Evolutionary conservation across 2,329 filamentous ascomycete genomes (phyloP).

Genomic region (Mycosphaerella sp.): DNA sequence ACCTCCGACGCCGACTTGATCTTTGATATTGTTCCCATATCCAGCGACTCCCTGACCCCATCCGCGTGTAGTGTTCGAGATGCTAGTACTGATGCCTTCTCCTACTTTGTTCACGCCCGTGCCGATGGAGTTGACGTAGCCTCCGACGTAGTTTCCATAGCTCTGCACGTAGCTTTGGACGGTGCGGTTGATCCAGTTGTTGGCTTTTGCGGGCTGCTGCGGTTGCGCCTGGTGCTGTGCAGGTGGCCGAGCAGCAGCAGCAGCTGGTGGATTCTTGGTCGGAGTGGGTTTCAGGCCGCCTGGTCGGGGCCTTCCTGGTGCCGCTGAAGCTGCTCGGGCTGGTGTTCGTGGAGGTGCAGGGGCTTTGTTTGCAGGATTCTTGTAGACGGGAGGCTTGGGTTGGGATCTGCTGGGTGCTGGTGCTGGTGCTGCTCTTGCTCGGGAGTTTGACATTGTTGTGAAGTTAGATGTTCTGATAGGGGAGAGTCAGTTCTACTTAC

Average conservation of each 20-base stretch:
- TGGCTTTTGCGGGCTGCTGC: constrained; percentile 18
- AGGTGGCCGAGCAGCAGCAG: constrained; percentile 1
- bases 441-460: constrained; percentile 3
- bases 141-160: constrained; percentile 41
- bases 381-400: constrained; percentile 12
- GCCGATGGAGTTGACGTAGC: constrained; percentile 40
- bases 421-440: constrained; percentile 13
- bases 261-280: constrained; percentile 12
- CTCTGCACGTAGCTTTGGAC: constrained; percentile 41
- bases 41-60: constrained; percentile 46
- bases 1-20: constrained; percentile 42
- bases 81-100: constrained; percentile 39
- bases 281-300: constrained; percentile 11
- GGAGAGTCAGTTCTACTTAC: not conserved
- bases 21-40: constrained; percentile 48
- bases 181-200: constrained; percentile 44
- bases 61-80: constrained; percentile 40
- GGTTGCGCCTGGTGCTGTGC: constrained; percentile 8
- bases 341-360: constrained; percentile 5
- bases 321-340: constrained; percentile 4
- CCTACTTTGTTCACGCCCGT: constrained; percentile 45
- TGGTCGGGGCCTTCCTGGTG: constrained; percentile 9
- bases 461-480: not conserved
- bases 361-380: constrained; percentile 15
- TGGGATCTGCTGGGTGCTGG: constrained; percentile 9